Evolutionary conservation across 306 rosid species (phyloP), one percentile per base, ranked within the genome.

Genomic region (Lagenaria siceraria): DNA sequence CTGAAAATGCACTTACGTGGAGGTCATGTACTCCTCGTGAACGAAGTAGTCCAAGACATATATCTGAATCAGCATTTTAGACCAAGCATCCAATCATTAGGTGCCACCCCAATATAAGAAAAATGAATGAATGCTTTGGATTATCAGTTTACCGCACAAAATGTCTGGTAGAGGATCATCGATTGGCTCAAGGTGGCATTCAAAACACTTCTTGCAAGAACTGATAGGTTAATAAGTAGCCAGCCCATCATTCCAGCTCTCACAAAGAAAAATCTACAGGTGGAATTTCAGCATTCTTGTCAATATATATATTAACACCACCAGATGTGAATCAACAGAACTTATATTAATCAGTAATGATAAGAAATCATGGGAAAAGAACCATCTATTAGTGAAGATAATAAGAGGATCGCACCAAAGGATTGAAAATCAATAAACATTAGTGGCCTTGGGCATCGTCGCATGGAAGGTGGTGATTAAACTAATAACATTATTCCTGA

Each of bases 171-270:
- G 82, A 95, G 91, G 81, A 90, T 87, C 97, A 92, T 92, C 35
- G 99, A 87, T 78, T 49, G 83, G 87, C 87, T 83, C 84, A 90
- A 60, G 62, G 88, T 83, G 51, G 79, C 87, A 49, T 89, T 91
- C 84, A 86, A 84, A 80, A 85, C 51, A 81, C 96, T 89, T 87
- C 84, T 89, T 40, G 91, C 89, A 18, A 95, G 88, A 85, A 92
- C 77, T 25, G 97, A 92, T 63, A 95, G 86, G 81, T 89, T 92
- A 86, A 95, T 90, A 74, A 90, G 87, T 49, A 95, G 86, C 99
- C 98, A 95, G 31, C 97, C 97, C 96, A 95, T 90, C 97, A 95
- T 90, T 83, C 98, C 99, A 80, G 97, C 98, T 92, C 98, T 85
- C 83, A 95, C 97, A 82, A 90, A 92, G 91, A 95, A 95, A 87